Evolutionary conservation across 345 rosid species (phyloP).

Genomic region (Euphorbia peplus): DNA sequence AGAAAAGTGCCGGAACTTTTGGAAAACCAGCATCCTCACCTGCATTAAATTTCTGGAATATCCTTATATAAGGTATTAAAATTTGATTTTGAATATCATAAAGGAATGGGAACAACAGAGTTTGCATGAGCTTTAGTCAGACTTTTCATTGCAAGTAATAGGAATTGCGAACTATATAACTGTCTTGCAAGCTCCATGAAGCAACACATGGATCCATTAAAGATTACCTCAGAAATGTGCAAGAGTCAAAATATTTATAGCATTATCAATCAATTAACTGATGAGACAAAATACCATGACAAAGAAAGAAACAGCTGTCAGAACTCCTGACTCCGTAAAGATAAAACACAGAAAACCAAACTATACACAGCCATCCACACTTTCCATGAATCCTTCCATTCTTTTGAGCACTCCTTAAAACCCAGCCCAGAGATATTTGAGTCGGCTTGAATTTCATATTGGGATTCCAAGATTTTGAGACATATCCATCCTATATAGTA

Average conservation of each 20-base stretch:
- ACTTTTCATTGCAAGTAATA: slow-evolving; percentile 59
- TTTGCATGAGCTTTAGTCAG: slow-evolving; percentile 52
- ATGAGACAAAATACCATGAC: slow-evolving; percentile 60
- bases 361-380: slow-evolving; percentile 62
- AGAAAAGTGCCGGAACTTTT: no score
- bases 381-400: slow-evolving; percentile 41
- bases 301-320: slow-evolving; percentile 71
- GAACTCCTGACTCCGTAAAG: slow-evolving; percentile 47
- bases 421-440: slow-evolving; percentile 43
- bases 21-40: no score
- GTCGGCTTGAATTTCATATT: slow-evolving; percentile 47
- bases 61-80: no score
- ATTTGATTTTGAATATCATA: no score
- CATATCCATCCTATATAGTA: slow-evolving; percentile 70
- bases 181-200: slow-evolving; percentile 73
- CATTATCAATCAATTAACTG: slow-evolving; percentile 5
- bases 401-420: slow-evolving; percentile 45
- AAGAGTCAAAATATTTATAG: neutral
- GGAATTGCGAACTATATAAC: slow-evolving; percentile 43
- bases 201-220: slow-evolving; percentile 45
- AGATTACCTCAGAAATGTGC: slow-evolving; percentile 5
- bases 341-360: slow-evolving; percentile 54
- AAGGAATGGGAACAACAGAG: slow-evolving; percentile 54
- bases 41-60: no score
- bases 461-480: slow-evolving; percentile 67